These are phyloP conservation scores for Ceratocystiopsis brevicomis DNA, from an alignment of 2,329 filamentous ascomycete species.

Conservation along the genomic window DNA sequence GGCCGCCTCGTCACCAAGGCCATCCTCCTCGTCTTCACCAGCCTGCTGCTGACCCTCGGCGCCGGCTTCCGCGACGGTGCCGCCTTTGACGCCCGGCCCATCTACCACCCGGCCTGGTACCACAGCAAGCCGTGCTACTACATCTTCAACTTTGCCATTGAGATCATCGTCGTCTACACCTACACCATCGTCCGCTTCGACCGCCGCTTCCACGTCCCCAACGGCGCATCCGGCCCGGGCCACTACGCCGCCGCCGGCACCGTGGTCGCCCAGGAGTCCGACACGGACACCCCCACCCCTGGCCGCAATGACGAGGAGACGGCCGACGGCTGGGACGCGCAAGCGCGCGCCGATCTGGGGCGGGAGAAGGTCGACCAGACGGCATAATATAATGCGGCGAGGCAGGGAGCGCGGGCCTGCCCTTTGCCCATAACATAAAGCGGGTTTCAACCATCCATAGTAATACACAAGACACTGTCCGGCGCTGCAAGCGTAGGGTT, in stretches of 20 bases:
- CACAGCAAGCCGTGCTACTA: conserved; percentile 59
- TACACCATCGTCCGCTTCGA: conserved; percentile 56
- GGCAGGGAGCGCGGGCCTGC: too few species aligned
- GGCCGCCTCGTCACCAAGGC: conserved; percentile 51
- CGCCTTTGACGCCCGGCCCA: conserved; percentile 30
- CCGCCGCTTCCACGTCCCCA: conserved; percentile 52
- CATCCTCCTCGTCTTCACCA: conserved; percentile 38
- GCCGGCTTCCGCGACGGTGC: conserved; percentile 49
- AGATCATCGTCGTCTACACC: conserved; percentile 48
- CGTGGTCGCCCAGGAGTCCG: neutral
- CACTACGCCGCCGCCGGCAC: conserved; percentile 20
- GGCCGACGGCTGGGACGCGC: neutral
- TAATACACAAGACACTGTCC: too few species aligned
- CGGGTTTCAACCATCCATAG: too few species aligned
- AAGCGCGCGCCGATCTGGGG: neutral
- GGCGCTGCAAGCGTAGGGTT: too few species aligned
- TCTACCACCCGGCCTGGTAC: conserved; percentile 44
- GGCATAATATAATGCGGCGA: neutral
- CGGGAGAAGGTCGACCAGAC: neutral
- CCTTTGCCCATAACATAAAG: too few species aligned
- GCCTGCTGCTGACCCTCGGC: conserved; percentile 44
- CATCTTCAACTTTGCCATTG: conserved; percentile 57
- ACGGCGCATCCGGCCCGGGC: conserved; percentile 44
- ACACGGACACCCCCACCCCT: neutral
- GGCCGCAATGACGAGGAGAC: neutral